Evolutionary conservation across 148 eudicot species (phyloP), one percentile per base, ranked within the genome.

Genomic region (Heliosperma pusillum): DNA sequence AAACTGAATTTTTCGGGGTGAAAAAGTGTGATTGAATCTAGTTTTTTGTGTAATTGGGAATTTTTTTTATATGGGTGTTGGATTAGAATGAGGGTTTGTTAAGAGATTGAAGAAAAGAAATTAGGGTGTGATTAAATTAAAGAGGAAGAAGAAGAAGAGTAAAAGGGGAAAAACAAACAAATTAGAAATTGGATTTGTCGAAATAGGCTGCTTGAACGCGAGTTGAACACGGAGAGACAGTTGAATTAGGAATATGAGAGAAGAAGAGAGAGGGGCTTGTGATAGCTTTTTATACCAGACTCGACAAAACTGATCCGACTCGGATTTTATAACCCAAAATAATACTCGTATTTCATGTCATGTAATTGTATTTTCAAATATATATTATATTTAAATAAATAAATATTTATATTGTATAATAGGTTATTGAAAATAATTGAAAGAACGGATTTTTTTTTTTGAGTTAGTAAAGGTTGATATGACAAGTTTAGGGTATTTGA

Each of bases 161-260:
- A 44, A 25, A 67, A 44, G 53, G 53, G 65, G 30, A 44, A 7
- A 30, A 62, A 55, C 3, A 36, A 36, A 36, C 42, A 36, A 36
- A 36, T 61, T 36, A 17, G 74, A 74, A 67, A 71, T 78, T 61
- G 47, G 77, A 74, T 65, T 84, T 82, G 82, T 76, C 77, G 58
- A 67, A n/a, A 77, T 19, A 81, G 88, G 81, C 87, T 83, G 88
- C 86, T 83, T 72, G 77, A 82, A 87, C 96, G 96, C 91, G 91
- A 91, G 86, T 80, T 81, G 88, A 87, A 91, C 91, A 81, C 97
- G 91, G 97, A 86, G 81, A 77, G 86, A 80, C 97, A 74, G 90
- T 89, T 91, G 89, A 78, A 80, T 60, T 75, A 69, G 72, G 74
- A 42, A 65, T 36, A 58, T 58, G 52, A 55, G 66, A 58, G 20